phyloP scores from a whole-genome alignment of 495 filamentous ascomycete species.

The Parathielavia hyrcaniae region DNA sequence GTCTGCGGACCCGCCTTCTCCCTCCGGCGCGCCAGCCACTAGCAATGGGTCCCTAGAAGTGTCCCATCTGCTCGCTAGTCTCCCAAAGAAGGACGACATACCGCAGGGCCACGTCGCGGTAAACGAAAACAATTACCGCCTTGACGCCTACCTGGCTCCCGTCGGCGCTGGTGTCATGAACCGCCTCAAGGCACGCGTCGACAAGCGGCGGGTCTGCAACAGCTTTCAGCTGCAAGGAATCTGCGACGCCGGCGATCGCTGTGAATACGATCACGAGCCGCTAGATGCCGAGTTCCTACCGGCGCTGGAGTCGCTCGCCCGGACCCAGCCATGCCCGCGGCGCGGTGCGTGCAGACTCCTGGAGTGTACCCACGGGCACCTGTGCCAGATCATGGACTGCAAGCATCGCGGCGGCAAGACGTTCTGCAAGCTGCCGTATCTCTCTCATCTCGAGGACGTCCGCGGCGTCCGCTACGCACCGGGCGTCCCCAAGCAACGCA shows the following conservation, averaged over 20 bases:
- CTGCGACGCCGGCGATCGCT: conserved; percentile 10
- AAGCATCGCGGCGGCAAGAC: conserved; percentile 15
- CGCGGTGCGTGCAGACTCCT: conserved; percentile 6
- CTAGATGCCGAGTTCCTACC: conserved; percentile 4
- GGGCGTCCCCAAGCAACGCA: background rate
- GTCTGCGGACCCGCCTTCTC: background rate
- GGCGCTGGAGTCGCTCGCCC: conserved; percentile 11
- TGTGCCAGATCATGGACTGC: conserved; percentile 14
- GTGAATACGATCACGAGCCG: conserved; percentile 14
- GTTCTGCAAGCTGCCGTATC: conserved; percentile 3
- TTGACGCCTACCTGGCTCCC: conserved; percentile 4
- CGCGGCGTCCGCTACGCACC: background rate
- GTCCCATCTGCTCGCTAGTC: background rate
- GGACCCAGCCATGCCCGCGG: conserved; percentile 5
- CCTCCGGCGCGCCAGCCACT: background rate
- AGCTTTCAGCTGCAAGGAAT: conserved; percentile 6
- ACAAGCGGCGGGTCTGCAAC: conserved; percentile 16
- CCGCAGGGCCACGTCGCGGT: background rate
- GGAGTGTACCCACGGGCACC: conserved; percentile 5
- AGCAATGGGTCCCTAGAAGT: background rate
- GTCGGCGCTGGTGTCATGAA: background rate
- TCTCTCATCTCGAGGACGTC: background rate
- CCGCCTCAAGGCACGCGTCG: conserved; percentile 10
- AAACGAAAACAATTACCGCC: conserved; percentile 10
- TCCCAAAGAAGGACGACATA: background rate